These are phyloP conservation scores for Diaporthe velutina DNA, from an alignment of 2,329 filamentous ascomycete genomes.

Conservation along the genomic window DNA sequence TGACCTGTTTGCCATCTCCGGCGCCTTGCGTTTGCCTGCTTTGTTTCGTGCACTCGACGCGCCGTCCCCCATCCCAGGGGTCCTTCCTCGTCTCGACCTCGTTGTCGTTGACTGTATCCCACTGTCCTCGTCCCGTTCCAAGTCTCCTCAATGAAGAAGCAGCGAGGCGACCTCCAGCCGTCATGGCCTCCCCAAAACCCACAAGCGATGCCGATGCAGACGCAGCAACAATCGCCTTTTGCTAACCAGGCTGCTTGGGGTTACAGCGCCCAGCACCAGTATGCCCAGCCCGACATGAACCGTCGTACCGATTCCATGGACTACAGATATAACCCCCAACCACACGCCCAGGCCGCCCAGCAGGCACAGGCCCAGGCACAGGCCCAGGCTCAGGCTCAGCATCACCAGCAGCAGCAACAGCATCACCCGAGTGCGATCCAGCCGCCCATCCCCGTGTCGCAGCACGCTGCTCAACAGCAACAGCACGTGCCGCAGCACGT, in stretches of 20 bases:
- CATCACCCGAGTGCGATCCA: constrained; percentile 40
- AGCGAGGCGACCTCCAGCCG: constrained; percentile 43
- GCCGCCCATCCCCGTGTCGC: constrained; percentile 40
- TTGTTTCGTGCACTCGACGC: constrained; percentile 33
- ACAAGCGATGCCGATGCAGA: constrained; percentile 46
- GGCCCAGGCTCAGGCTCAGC: constrained; percentile 39
- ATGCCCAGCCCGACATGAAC: constrained; percentile 63
- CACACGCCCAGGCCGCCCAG: constrained; percentile 36
- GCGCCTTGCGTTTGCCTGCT: constrained; percentile 22
- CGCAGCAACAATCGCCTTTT: constrained; percentile 45
- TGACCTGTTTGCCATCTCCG: constrained; percentile 1
- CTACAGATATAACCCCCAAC: constrained; percentile 41
- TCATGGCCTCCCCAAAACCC: constrained; percentile 48
- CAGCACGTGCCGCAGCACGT: constrained; percentile 37
- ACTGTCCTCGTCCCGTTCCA: background rate
- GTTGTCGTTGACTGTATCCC: background rate
- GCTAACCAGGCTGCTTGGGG: constrained; percentile 52
- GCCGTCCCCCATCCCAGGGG: constrained; percentile 26
- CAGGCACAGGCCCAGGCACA: constrained; percentile 22
- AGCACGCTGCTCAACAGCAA: constrained; percentile 38
- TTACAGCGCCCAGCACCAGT: constrained; percentile 60
- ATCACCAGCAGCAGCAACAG: constrained; percentile 45
- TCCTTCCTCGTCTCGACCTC: constrained; percentile 6
- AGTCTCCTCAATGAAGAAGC: constrained; percentile 42
- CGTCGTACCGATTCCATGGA: constrained; percentile 47